Evolutionary conservation across 805 yeast genomes (phyloP).

Genomic region (Saccharomycopsis amapae): DNA sequence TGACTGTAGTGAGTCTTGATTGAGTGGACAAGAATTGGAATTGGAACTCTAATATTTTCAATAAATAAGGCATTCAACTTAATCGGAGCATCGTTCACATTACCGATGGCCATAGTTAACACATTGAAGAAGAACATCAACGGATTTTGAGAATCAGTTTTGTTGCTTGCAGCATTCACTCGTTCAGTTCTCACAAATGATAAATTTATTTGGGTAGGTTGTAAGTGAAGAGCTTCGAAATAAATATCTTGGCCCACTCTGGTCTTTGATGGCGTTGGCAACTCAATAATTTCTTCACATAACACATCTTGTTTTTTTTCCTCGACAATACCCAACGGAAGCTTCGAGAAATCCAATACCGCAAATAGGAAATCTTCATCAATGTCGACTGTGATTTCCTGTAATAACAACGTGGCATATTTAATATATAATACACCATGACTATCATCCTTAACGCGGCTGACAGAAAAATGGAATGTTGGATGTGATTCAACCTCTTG

Average conservation of each 20-base stretch:
- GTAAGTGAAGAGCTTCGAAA: conserved; percentile 87
- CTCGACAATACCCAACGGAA: conserved; percentile 76
- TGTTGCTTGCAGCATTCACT: conserved; percentile 52
- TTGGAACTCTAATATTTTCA: conserved; percentile 84
- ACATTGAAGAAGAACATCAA: conserved; percentile 75
- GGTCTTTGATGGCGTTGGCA: conserved; percentile 63
- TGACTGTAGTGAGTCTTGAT: conserved; percentile 84
- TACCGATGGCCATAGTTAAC: conserved; percentile 93
- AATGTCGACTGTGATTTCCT: conserved; percentile 85
- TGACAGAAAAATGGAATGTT: conserved; percentile 75
- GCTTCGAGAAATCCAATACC: conserved; percentile 66
- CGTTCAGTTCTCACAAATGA: conserved; percentile 89
- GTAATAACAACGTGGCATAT: conserved; percentile 82
- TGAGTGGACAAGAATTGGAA: conserved; percentile 62
- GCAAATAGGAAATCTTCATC: conserved; percentile 92
- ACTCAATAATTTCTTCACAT: conserved; percentile 53
- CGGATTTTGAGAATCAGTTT: conserved; percentile 53
- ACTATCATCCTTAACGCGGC: conserved; percentile 77
- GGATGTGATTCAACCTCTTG: conserved; percentile 87
- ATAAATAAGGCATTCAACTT: conserved; percentile 77
- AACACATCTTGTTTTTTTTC: conserved; percentile 37
- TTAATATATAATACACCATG: conserved; percentile 89
- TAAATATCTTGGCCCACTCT: conserved; percentile 67
- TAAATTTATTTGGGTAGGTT: conserved; percentile 81
- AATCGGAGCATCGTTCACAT: conserved; percentile 94